Base-by-base conservation (phyloP, 108 stramenopile species). In the Schizochytrium sp. region DNA sequence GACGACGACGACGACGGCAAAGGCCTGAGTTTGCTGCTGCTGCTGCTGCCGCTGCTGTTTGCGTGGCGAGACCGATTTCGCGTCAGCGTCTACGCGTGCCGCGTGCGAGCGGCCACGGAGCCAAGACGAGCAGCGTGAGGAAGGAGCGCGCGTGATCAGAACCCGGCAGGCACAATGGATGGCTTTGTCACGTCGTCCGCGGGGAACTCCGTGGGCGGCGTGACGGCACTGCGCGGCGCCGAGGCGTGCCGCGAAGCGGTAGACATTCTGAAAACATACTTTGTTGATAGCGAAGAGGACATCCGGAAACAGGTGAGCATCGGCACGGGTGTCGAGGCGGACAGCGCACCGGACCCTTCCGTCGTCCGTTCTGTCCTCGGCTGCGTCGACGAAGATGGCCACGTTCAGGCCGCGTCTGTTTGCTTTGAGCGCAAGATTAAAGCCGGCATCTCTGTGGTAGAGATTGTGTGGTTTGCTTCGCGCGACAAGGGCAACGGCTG, bases 171-270 rank as follows among this genome's bases (percentile, higher is more conserved):
- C n/a, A 53, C 19, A 4, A 83, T 83, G 76, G 76, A 83, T 83
- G 76, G 76, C 44, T 83, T 28, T 83, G 76, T 83, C 48, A 53
- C 76, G 76, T 83, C 76, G 23, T 83, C 76, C 25, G 48, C 51
- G 76, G 76, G 23, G 19, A 18, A 10, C 2, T 23, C 45, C 48
- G 51, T 83, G 45, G 76, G 28, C 23, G 76, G 76, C 76, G 76
- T 83, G 76, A 47, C 48, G 6, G 25, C 48, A 6, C 6, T 83
- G 28, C n/a, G 45, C 51, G 23, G 76, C n/a, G 28, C 48, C 12
- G 51, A 83, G 23, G 23, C 44, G 28, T 5, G n/a, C 48, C 48
- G 51, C 25, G 43, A 83, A 53, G 23, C 76, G 10, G 48, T 83
- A 47, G 51, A 83, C 14, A 83, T 83, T 83, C 76, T 83, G 45